A percentile compares a stretch with the other conserved stretches of the same genome.
These are phyloP conservation scores for Monosporozyma unispora DNA, from an alignment of 805 yeast species.

Conservation along the genomic window DNA sequence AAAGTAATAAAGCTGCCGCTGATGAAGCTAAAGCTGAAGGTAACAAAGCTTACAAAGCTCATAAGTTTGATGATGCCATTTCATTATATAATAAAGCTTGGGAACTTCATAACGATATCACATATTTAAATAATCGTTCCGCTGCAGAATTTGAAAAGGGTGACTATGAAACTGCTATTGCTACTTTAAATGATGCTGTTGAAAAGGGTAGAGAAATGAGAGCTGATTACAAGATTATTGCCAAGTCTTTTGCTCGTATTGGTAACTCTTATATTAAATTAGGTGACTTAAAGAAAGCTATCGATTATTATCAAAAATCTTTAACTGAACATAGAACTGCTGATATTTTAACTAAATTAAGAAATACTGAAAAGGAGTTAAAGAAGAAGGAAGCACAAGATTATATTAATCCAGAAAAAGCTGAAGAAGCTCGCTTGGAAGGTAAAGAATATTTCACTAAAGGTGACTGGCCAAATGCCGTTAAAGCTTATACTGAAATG, in stretches of 20 bases:
- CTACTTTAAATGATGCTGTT: conserved; percentile 72
- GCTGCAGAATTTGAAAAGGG: conserved; percentile 98
- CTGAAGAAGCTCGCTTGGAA: conserved; percentile 87
- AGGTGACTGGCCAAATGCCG: conserved; percentile 96
- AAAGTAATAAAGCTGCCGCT: conserved; percentile 40
- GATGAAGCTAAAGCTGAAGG: conserved; percentile 75
- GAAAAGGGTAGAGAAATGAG: conserved; percentile 84
- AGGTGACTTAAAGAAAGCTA: conserved; percentile 65
- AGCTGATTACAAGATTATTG: conserved; percentile 85
- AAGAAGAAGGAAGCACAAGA: conserved; percentile 69
- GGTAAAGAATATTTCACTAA: conserved; percentile 86
- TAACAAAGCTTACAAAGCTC: conserved; percentile 74
- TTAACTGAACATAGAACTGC: conserved; percentile 97
- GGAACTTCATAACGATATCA: conserved; percentile 71
- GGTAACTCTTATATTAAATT: conserved; percentile 75
- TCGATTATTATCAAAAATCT: conserved; percentile 75
- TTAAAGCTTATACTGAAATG: conserved; percentile 91
- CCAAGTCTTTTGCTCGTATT: conserved; percentile 87
- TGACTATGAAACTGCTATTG: conserved; percentile 76
- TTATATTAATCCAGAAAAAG: conserved; percentile 82
- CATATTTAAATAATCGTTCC: conserved; percentile 90
- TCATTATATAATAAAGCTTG: conserved; percentile 79
- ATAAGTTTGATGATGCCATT: conserved; percentile 89
- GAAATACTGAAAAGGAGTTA: conserved; percentile 77
- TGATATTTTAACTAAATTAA: conserved; percentile 77